Conservation (phyloP, 176 grass and related monocot species). For the Avena insularis region DNA sequence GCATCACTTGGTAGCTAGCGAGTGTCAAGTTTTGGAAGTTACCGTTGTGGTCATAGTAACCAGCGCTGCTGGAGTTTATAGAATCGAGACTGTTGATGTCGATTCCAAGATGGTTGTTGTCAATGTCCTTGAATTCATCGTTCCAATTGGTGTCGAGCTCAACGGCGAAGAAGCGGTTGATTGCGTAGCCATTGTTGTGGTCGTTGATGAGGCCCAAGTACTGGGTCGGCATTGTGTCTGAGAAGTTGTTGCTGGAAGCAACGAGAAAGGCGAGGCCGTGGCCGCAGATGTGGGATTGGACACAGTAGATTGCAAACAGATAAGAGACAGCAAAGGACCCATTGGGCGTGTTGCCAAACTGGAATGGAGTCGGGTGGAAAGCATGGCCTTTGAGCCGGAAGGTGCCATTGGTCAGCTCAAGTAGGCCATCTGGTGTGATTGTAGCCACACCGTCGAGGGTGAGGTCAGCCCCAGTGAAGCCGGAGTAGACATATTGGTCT, state of each 20-base stretch:
- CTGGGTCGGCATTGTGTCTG: background rate
- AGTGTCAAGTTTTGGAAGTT: constrained; percentile 23
- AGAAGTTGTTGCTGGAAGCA: constrained; percentile 25
- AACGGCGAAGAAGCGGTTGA: constrained; percentile 39
- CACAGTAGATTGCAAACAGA: constrained; percentile 36
- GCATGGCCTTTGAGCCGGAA: constrained; percentile 31
- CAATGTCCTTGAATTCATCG: constrained; percentile 35
- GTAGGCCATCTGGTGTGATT: background rate
- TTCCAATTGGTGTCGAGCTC: constrained; percentile 38
- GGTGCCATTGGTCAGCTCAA: constrained; percentile 33
- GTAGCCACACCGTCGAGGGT: constrained; percentile 3
- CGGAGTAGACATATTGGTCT: constrained; percentile 28
- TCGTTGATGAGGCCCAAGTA: constrained; percentile 46
- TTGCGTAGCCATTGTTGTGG: constrained; percentile 16
- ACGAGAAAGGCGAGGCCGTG: constrained; percentile 37
- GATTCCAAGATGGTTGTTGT: constrained; percentile 51
- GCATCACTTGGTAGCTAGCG: constrained; percentile 9
- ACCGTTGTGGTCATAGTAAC: constrained; percentile 32
- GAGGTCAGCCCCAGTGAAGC: background rate
- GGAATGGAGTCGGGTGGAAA: constrained; percentile 27
- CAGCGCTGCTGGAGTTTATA: background rate
- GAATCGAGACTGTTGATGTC: constrained; percentile 37
- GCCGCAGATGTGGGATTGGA: background rate
- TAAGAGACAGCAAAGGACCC: constrained; percentile 37
- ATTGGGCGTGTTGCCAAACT: background rate